Percentiles rank a stretch among this genome's conserved stretches.
Conservation (phyloP, 495 filamentous ascomycete species). For the Massariosphaeria phaeospora region DNA sequence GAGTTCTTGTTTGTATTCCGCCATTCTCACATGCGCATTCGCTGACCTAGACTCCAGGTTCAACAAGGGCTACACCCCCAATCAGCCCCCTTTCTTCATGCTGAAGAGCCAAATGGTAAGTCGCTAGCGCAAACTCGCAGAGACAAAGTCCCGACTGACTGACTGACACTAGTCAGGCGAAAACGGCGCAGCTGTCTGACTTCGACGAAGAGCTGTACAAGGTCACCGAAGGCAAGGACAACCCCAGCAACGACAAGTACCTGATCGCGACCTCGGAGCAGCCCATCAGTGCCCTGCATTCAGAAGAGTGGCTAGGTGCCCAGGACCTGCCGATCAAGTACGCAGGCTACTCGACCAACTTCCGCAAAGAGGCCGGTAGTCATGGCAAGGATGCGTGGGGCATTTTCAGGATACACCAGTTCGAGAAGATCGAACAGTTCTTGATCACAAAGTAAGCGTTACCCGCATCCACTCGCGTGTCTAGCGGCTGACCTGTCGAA, state of each 20-base stretch:
- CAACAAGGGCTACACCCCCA: conserved; percentile 71
- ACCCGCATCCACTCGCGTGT: too few relatives aligned
- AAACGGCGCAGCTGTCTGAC: conserved; percentile 93
- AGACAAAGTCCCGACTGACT: too few relatives aligned
- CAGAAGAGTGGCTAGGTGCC: conserved; percentile 83
- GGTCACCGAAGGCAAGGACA: conserved; percentile 73
- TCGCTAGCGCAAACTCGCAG: too few relatives aligned
- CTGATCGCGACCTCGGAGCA: conserved; percentile 97
- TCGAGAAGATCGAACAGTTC: conserved; percentile 68
- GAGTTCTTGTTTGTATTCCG: conserved; percentile 88
- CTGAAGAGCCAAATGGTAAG: conserved; percentile 83
- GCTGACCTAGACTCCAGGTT: too few relatives aligned
- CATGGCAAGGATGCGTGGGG: conserved; percentile 98
- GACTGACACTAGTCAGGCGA: too few relatives aligned
- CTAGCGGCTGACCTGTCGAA: too few relatives aligned
- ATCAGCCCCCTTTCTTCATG: conserved; percentile 90
- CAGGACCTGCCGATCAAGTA: conserved; percentile 88
- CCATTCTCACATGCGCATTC: too few relatives aligned
- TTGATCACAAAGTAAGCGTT: conserved; percentile 72
- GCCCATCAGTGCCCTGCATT: conserved; percentile 85
- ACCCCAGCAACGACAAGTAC: conserved; percentile 87
- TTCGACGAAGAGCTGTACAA: conserved; percentile 99
- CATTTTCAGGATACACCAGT: conserved; percentile 96
- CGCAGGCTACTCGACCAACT: conserved; percentile 90
- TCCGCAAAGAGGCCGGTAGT: conserved; percentile 85